Evolutionary conservation across 805 yeast genomes (phyloP), one percentile per base, ranked within the genome.

Genomic region (Isabelozyma heimii): DNA sequence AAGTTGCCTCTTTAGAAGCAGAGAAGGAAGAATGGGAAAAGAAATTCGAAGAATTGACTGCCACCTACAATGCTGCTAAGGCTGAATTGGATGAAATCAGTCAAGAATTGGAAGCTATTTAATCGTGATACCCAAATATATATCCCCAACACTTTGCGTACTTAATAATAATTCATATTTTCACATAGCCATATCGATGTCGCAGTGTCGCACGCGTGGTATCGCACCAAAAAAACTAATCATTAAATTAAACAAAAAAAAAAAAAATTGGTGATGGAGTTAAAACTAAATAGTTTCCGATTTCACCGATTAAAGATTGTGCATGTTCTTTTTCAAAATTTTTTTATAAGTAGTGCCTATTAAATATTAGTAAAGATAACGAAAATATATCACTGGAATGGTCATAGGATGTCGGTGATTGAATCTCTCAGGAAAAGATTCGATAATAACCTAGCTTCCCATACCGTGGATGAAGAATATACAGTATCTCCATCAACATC

Each of bases 11-110:
- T 37, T 80, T 91, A 66, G 98, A 92, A 77, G 76, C 85, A 58
- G 98, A 94, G 77, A 90, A 89, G 74, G 94, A 89, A 60, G 88
- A 85, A 54, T 81, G 88, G 82, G 97, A 94, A 78, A 81, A 82
- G 77, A 91, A 90, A 76, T 87, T 78, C 65, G 98, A 92, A 77
- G 96, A 89, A 67, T 76, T 92, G 70, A 78, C 85, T 59, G 84
- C 80, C 66, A 86, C 91, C 75, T 85, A 90, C 82, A 77, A 79
- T 66, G 80, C 83, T 58, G 92, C 97, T 56, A 87, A 89, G 81
- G 83, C 88, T 59, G 99, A 94, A 76, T 82, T 94, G 77, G 98
- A 94, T 62, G 97, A 91, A 76, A 91, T 94, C 77, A 86, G 91
- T 70, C 90, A 91, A 69, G 97, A 95, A 77, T 86, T 94, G 73